Conservation (phyloP, 1,284 basidiomycete genomes). For the Leucoagaricus sp. region DNA sequence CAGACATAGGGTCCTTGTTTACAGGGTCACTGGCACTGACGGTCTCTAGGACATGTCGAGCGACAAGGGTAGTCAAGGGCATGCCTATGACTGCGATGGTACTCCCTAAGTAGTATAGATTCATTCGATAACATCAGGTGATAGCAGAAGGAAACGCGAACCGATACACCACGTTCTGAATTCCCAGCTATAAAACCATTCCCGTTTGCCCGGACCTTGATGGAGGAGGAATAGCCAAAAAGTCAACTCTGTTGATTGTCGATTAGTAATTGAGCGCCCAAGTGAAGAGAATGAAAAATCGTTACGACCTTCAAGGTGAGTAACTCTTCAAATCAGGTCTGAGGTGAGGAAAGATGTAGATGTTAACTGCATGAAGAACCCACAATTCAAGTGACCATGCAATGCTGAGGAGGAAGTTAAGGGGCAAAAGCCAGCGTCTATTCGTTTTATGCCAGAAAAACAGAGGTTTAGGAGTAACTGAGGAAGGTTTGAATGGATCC, state of each 20-base stretch:
- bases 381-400: constrained; percentile 77
- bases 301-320: constrained; percentile 72
- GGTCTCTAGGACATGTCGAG: constrained; percentile 53
- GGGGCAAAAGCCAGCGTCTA: constrained; percentile 58
- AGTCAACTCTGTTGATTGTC: constrained; percentile 53
- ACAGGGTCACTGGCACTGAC: constrained; percentile 37
- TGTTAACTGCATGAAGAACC: constrained; percentile 18
- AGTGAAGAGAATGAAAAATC: background rate
- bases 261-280: background rate
- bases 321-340: constrained; percentile 49
- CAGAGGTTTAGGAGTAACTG: constrained; percentile 60
- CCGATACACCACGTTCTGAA: constrained; percentile 61
- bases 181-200: constrained; percentile 74
- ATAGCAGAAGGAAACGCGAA: constrained; percentile 30
- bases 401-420: constrained; percentile 65
- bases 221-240: constrained; percentile 80
- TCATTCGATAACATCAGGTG: constrained; percentile 5
- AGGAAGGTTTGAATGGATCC: constrained; percentile 5
- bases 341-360: background rate
- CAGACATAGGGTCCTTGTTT: constrained; percentile 3
- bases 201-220: constrained; percentile 63
- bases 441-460: constrained; percentile 44
- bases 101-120: constrained; percentile 47
- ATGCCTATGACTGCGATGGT: constrained; percentile 61
- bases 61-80: constrained; percentile 63